Evolutionary conservation across 164 flowering plant species (phyloP), one percentile per base, ranked within the genome.

Genomic region (Berberis vulgaris): DNA sequence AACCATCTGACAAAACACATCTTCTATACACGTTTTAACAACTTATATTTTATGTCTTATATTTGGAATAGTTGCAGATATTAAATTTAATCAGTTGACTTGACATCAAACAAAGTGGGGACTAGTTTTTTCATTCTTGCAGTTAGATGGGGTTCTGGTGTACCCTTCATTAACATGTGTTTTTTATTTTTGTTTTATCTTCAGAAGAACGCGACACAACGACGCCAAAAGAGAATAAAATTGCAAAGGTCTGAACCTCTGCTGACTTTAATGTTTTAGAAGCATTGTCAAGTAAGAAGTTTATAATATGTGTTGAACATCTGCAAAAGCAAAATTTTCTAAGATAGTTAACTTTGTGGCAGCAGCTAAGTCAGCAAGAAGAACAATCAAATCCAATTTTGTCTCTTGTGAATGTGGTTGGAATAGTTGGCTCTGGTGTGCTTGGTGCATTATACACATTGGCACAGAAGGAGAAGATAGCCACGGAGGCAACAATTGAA

Each of bases 361-460:
- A 86, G 90, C 45, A 70, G 76, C 62, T 63, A 59, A 54, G 13
- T 72, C 72, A 76, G 54, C 73, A 12, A 63, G 71, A 57, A 47
- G 65, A 72, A 44, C 68, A 77, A 8, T 44, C 69, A 59, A 86
- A 79, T 80, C 74, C 88, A 6, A 65, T 86, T 47, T 61, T 82
- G 49, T 75, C 82, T 64, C 78, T 91, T 69, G 74, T 87, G 66
- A 88, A 87, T 80, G 96, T 71, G 44, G 49, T 86, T 42, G 97
- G 99, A 61, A 71, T 88, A 58, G 63, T 87, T 49, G 75, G 86
- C 46, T 62, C 86, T 41, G 88, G 89, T 49, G 77, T 87, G 61
- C 82, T 94, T 70, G 96, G 87, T 64, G 85, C 96, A 58, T 76
- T 91, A 41, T 89, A 82, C 80, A 80, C 86, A 55, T 72, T 82